Conservation (phyloP, 306 rosid species). For the Quercus rubra region DNA sequence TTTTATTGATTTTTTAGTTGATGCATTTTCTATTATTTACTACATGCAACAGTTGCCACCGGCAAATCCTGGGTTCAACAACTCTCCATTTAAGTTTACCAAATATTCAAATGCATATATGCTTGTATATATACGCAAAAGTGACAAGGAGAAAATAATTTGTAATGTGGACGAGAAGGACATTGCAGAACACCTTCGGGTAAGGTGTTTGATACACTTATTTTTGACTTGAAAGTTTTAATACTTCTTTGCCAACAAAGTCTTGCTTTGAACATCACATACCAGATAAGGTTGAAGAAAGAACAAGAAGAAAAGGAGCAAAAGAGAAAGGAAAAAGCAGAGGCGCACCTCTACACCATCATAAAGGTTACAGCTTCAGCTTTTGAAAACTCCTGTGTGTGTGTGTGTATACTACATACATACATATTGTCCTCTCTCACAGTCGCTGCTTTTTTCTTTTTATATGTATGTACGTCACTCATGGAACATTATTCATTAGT, state of each 20-base stretch:
- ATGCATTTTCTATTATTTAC: slow-evolving; percentile 13
- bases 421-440: background rate
- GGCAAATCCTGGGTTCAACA: slow-evolving; percentile 83
- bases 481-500: background rate
- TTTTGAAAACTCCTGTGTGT: background rate
- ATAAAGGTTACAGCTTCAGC: slow-evolving; percentile 52
- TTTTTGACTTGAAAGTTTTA: background rate
- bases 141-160: slow-evolving; percentile 86
- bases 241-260: background rate
- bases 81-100: slow-evolving; percentile 83
- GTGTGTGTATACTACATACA: background rate
- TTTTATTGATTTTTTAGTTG: background rate
- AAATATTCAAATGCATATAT: slow-evolving; percentile 90
- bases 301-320: slow-evolving; percentile 89
- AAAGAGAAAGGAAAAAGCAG: slow-evolving; percentile 81
- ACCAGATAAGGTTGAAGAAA: slow-evolving; percentile 76
- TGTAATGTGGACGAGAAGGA: slow-evolving; percentile 85
- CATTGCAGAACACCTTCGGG: slow-evolving; percentile 85
- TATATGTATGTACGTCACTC: background rate
- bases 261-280: slow-evolving; percentile 7
- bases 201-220: slow-evolving; percentile 28
- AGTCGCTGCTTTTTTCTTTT: background rate
- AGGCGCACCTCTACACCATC: slow-evolving; percentile 85
- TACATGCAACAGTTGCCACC: slow-evolving; percentile 64
- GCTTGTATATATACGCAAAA: slow-evolving; percentile 91